Base-by-base conservation (phyloP, 768 basidiomycete species). In the Lentinula boryana region DNA sequence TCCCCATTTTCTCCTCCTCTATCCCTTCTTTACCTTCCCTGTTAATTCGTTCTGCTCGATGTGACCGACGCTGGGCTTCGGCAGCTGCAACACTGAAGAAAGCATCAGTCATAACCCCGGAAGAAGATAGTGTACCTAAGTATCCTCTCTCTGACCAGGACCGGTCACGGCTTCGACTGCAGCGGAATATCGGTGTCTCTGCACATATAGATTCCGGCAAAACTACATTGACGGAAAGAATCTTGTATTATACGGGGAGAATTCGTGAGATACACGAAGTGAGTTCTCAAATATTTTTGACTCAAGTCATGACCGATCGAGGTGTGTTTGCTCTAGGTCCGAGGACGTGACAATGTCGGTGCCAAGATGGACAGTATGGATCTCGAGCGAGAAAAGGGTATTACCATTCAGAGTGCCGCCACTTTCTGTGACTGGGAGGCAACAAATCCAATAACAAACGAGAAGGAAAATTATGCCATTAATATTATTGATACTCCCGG, bases 341-440 rank as follows among this genome's bases (percentile, higher is more conserved):
- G 97, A 62, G 97, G 97, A 48, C 84, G 91, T 58, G 97, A 99
- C 72, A 87, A 88, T 32, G 95, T 98, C 18, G 97, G 97, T 56
- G 97, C 97, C 7, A 99, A 99, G 79, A 99, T 99, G 97, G 97
- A 99, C 74, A 93, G 89, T 66, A 99, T 99, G 97, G 97, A 99
- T 64, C 79, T 99, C 4, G 97, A 99, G 72, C 82, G 96, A 51
- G 97, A 98, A 75, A 98, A 99, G 77, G 97, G 97, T 41, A 99
- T 99, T 68, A 99, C 97, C 36, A 99, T 99, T 63, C 97, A 99
- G 74, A 95, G 92, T 68, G 97, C 97, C 3, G 97, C 97, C 1
- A 98, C 97, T 0, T 99, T 95, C 74, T 96, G 94, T 66, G 96
- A 98, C 70, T 99, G 97, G 97, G 82, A 89, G 60, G 83, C 91